A percentile compares a stretch with the other conserved stretches of the same genome.
These are phyloP conservation scores for Phalaenopsis hybrid DNA, from an alignment of 116 monocot species.

Conservation along the genomic window DNA sequence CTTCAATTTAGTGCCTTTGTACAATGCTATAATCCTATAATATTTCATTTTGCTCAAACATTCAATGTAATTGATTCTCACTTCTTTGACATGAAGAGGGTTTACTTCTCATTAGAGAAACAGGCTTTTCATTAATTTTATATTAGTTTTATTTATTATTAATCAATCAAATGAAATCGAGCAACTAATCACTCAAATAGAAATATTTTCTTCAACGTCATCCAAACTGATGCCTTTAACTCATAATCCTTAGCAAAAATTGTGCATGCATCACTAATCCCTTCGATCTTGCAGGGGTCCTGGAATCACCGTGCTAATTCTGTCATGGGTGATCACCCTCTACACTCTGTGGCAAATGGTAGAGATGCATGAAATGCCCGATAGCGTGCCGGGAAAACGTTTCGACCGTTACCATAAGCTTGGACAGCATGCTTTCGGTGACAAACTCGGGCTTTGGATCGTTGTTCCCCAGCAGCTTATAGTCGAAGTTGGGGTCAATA, in stretches of 20 bases:
- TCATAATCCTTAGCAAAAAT: neutral
- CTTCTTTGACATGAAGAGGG: too few species aligned
- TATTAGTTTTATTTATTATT: too few species aligned
- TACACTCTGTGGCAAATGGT: constrained; percentile 52
- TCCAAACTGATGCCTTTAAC: neutral
- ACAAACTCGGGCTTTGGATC: constrained; percentile 41
- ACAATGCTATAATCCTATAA: too few species aligned
- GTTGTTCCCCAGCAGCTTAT: constrained; percentile 43
- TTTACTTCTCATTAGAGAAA: too few species aligned
- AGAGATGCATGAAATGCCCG: constrained; percentile 57
- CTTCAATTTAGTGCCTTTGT: too few species aligned
- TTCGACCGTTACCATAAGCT: constrained; percentile 51
- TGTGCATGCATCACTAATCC: neutral
- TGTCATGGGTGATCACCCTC: constrained; percentile 47
- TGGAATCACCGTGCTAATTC: constrained; percentile 21
- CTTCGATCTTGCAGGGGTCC: constrained; percentile 26
- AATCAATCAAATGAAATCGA: too few species aligned
- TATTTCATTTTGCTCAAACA: too few species aligned
- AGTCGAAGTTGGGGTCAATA: constrained; percentile 30
- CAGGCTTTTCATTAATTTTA: too few species aligned
- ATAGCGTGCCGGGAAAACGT: constrained; percentile 35
- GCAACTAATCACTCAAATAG: too few species aligned
- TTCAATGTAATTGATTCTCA: too few species aligned
- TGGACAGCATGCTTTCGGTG: constrained; percentile 41
- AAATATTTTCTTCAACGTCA: too few species aligned